Evolutionary conservation across 2,329 filamentous ascomycete species (phyloP).

Genomic region (Ceratocystis cacaofunesta): DNA sequence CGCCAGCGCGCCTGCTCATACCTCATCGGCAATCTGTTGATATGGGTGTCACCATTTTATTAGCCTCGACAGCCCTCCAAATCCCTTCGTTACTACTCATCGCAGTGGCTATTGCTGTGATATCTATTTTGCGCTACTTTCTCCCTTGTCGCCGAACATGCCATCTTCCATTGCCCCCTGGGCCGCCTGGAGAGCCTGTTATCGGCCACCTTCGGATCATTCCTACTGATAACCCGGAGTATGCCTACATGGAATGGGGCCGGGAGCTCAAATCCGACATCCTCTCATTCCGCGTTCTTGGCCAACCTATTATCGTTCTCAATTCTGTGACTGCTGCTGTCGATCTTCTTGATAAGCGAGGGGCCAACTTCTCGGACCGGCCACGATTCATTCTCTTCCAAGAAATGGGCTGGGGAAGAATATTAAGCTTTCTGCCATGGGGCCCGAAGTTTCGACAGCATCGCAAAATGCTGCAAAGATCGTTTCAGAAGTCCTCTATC

Average conservation of each 20-base stretch:
- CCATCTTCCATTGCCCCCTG: conserved; percentile 22
- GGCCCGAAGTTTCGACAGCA: conserved; percentile 31
- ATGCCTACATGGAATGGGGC: conserved; percentile 23
- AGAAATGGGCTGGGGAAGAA: conserved; percentile 29
- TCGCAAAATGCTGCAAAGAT: conserved; percentile 30
- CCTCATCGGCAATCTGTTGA: background rate
- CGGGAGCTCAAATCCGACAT: conserved; percentile 39
- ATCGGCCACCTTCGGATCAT: conserved; percentile 32
- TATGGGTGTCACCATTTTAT: background rate
- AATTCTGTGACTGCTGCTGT: conserved; percentile 30
- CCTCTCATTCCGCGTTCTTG: conserved; percentile 29
- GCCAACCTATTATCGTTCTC: conserved; percentile 29
- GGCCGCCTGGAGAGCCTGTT: conserved; percentile 26
- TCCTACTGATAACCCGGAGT: conserved; percentile 24
- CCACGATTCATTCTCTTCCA: conserved; percentile 32
- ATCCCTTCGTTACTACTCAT: background rate
- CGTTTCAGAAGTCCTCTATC: conserved; percentile 29
- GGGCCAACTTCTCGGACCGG: conserved; percentile 30
- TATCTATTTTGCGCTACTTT: background rate
- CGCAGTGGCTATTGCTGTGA: background rate
- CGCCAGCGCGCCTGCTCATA: no score
- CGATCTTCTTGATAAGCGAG: conserved; percentile 31
- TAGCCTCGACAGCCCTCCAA: background rate
- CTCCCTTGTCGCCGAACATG: background rate
- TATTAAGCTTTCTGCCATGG: conserved; percentile 29